Evolutionary conservation across 306 rosid genomes (phyloP), one percentile per base, ranked within the genome.

Genomic region (Citrullus mucosospermus): DNA sequence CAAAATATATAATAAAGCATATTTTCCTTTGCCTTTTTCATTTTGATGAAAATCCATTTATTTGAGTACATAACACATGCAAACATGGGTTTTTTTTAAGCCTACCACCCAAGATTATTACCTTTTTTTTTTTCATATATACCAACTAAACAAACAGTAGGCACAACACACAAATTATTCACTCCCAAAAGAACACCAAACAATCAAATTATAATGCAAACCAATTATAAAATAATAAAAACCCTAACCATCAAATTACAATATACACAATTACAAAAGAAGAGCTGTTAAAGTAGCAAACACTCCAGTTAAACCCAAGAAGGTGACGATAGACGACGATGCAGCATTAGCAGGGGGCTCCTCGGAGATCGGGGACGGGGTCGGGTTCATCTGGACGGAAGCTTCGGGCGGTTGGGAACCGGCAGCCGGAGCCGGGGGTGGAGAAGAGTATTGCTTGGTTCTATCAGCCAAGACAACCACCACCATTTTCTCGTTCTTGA

Each of bases 401-500:
- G 83, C 90, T 60, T 85, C 10, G 5, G 91, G 86, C 2, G 91
- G 83, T 12, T 89, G 11, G 11, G 88, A 0, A 16, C 0, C 57
- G 57, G 57, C 1, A 6, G n/a, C 50, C 6, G 85, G 68, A 57
- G 38, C 68, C 0, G 78, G 38, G 44, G 85, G 69, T 17, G 91
- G 81, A 44, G 97, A 85, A 63, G 89, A 59, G 9, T 65, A 75
- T 79, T 73, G 68, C 50, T 86, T 81, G 83, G 70, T 88, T 79
- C 94, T 88, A 25, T 96, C 91, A 17, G 97, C 86, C 85, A 96
- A 48, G 2, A 96, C 97, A 81, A 81, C 76, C 38, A 91, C 87
- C 51, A 80, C 82, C 65, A 96, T 3, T 82, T 96, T 96, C 87
- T 96, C 93, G 82, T 92, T 96, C 78, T 92, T 92, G 50, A 57